These are phyloP conservation scores for Orbilia oligospora DNA, from an alignment of 2,329 filamentous ascomycete genomes.

Conservation along the genomic window DNA sequence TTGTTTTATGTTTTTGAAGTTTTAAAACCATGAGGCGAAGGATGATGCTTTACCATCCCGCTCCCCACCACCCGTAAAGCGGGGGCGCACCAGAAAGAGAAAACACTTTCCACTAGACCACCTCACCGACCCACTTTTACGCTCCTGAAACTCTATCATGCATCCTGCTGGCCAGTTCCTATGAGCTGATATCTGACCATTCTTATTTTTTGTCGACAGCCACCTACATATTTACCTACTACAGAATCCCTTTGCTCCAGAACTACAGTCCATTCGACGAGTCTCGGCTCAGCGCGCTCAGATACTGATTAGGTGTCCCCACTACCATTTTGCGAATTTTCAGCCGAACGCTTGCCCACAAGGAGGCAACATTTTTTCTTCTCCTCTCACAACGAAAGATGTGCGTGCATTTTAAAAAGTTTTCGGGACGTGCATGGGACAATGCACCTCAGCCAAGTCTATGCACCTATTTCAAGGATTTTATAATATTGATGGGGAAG, in stretches of 20 bases:
- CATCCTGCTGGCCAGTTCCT: slow-evolving; percentile 14
- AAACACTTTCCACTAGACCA: slow-evolving; percentile 13
- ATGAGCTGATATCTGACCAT: slow-evolving; percentile 14
- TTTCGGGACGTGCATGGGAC: slow-evolving; percentile 18
- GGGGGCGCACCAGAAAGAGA: slow-evolving; percentile 27
- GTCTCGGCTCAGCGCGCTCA: slow-evolving; percentile 21
- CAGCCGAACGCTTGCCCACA: not conserved
- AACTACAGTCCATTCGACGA: not conserved
- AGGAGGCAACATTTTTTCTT: no score
- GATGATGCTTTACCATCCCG: slow-evolving; percentile 12
- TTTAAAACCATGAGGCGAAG: slow-evolving; percentile 4
- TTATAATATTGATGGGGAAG: slow-evolving; percentile 12
- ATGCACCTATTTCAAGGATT: slow-evolving; percentile 17
- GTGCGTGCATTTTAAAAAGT: slow-evolving; percentile 15
- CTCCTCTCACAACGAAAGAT: not conserved
- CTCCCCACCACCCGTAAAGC: slow-evolving; percentile 41
- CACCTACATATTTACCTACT: not conserved
- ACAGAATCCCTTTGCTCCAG: not conserved
- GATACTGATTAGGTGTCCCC: slow-evolving; percentile 5
- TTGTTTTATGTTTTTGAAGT: slow-evolving; percentile 1
- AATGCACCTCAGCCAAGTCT: slow-evolving; percentile 6
- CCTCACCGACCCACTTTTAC: slow-evolving; percentile 27
- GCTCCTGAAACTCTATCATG: slow-evolving; percentile 42
- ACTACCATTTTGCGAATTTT: slow-evolving; percentile 20
- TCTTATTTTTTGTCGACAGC: slow-evolving; percentile 6